These are phyloP conservation scores for Phaeolepiota aurea DNA, from an alignment of 768 basidiomycete genomes.

Conservation along the genomic window DNA sequence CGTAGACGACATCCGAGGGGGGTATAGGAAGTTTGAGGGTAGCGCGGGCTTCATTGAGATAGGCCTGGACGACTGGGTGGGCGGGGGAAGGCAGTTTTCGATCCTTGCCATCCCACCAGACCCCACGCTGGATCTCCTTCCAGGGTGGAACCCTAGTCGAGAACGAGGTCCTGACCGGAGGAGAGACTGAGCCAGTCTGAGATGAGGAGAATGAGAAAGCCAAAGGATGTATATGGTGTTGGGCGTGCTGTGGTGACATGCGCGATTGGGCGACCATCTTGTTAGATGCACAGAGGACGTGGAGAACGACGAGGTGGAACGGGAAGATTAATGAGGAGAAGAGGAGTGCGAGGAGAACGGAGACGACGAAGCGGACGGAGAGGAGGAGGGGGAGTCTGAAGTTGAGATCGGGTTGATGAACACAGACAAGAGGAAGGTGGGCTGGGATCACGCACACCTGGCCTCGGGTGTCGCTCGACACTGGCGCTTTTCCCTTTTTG, in stretches of 20 bases:
- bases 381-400: slow-evolving; percentile 4
- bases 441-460: slow-evolving; percentile 17
- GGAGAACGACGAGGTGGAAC: neutral
- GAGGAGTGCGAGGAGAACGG: slow-evolving; percentile 6
- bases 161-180: slow-evolving; percentile 10
- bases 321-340: slow-evolving; percentile 6
- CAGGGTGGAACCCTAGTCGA: slow-evolving; percentile 14
- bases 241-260: slow-evolving; percentile 1
- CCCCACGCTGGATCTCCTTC: slow-evolving; percentile 24
- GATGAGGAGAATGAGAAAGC: slow-evolving; percentile 10
- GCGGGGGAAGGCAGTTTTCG: slow-evolving; percentile 32
- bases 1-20: slow-evolving; percentile 37
- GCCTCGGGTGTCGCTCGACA: slow-evolving; percentile 16
- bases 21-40: slow-evolving; percentile 28
- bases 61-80: slow-evolving; percentile 38
- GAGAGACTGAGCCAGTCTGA: slow-evolving; percentile 10
- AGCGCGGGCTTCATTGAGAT: slow-evolving; percentile 33
- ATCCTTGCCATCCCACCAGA: slow-evolving; percentile 28
- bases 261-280: neutral
- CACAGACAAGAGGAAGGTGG: neutral
- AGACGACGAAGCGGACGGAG: slow-evolving; percentile 3
- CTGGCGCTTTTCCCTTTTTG: slow-evolving; percentile 25
- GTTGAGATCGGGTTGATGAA: slow-evolving; percentile 6
- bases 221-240: slow-evolving; percentile 10
- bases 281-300: neutral